Percentiles rank a stretch among this genome's conserved stretches.
These are phyloP conservation scores for Malassezia furfur DNA, from an alignment of 1,284 basidiomycete genomes.

Conservation along the genomic window DNA sequence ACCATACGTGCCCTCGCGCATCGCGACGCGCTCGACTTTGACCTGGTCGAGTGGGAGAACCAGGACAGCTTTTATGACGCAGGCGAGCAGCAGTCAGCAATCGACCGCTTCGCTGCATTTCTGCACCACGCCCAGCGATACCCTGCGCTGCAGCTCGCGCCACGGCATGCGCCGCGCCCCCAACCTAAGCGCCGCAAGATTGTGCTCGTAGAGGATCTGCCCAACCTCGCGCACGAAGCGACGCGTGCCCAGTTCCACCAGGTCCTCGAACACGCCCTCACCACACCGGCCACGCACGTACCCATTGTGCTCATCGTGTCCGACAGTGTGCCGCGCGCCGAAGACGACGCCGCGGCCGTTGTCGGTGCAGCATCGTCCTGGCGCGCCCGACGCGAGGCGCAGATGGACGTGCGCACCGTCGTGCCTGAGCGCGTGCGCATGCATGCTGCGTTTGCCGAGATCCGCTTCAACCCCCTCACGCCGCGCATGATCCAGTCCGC, in stretches of 20 bases:
- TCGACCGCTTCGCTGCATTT: constrained; percentile 33
- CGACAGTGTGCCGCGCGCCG: constrained; percentile 57
- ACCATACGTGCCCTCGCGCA: constrained; percentile 64
- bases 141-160: constrained; percentile 20
- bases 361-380: constrained; percentile 51
- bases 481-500: constrained; percentile 12
- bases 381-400: constrained; percentile 43
- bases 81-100: constrained; percentile 13
- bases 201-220: constrained; percentile 81
- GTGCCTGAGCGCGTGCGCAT: constrained; percentile 58
- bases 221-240: constrained; percentile 60
- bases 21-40: constrained; percentile 60
- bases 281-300: constrained; percentile 14
- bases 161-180: not conserved
- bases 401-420: constrained; percentile 61
- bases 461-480: constrained; percentile 51
- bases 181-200: constrained; percentile 45
- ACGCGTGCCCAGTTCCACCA: constrained; percentile 70
- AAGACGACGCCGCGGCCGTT: constrained; percentile 50
- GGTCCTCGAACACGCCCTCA: constrained; percentile 51
- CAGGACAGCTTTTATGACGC: constrained; percentile 23
- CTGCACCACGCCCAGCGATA: constrained; percentile 25
- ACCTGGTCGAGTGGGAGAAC: constrained; percentile 78
- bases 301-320: constrained; percentile 78
- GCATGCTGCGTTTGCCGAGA: constrained; percentile 62